phyloP scores from a whole-genome alignment of 345 rosid genomes.

The Arabis hirsuta region DNA sequence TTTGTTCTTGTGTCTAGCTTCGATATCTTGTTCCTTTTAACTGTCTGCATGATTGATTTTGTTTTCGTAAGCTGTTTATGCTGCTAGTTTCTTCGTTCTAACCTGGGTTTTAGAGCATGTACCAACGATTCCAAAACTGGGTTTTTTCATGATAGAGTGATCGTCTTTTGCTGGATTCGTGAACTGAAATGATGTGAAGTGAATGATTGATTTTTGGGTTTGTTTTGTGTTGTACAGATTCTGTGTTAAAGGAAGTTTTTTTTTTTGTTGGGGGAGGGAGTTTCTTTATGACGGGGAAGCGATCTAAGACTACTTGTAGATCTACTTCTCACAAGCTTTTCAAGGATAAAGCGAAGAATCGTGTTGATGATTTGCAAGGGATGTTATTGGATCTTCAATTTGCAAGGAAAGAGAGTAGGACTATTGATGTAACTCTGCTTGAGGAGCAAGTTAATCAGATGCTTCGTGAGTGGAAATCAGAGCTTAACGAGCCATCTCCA shows the following conservation, averaged over 20 bases:
- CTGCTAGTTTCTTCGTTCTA: too few species aligned
- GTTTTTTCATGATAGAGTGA: neutral
- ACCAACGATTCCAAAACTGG: neutral
- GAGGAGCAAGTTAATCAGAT: slow-evolving; percentile 99
- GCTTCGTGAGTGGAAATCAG: slow-evolving; percentile 99
- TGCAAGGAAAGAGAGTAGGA: slow-evolving; percentile 92
- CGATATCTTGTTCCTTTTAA: slow-evolving; percentile 24
- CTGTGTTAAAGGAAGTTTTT: slow-evolving; percentile 26
- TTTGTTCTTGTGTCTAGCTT: neutral
- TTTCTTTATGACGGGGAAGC: slow-evolving; percentile 67
- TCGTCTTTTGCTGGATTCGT: neutral
- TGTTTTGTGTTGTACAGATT: slow-evolving; percentile 37
- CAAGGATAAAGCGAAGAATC: slow-evolving; percentile 94
- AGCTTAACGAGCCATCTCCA: slow-evolving; percentile 98
- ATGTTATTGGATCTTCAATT: slow-evolving; percentile 86
- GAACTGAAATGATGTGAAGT: too few species aligned
- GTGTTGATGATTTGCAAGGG: slow-evolving; percentile 97
- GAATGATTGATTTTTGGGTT: neutral
- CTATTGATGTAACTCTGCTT: slow-evolving; percentile 66
- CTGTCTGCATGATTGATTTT: slow-evolving; percentile 39
- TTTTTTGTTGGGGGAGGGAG: slow-evolving; percentile 24
- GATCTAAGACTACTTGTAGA: slow-evolving; percentile 83
- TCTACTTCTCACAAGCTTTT: slow-evolving; percentile 94
- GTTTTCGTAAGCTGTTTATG: slow-evolving; percentile 4
- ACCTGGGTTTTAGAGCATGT: neutral